Conservation (phyloP, 441 rosid species). For the Arabidopsis hybrid region DNA sequence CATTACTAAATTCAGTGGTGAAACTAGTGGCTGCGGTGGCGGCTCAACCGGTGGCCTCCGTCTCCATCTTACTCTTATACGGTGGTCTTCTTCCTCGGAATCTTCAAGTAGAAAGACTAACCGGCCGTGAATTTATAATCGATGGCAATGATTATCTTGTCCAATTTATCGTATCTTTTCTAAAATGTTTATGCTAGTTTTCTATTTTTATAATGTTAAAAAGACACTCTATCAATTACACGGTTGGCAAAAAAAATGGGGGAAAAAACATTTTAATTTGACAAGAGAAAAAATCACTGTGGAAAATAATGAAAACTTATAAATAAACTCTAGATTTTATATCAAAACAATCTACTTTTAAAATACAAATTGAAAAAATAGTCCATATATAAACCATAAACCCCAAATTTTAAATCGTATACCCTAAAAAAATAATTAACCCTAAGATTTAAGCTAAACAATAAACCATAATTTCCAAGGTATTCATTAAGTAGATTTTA, state of each 20-base stretch:
- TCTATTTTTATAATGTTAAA: not conserved
- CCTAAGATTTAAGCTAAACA: not conserved
- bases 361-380: not conserved
- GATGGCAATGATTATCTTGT: slow-evolving; percentile 28
- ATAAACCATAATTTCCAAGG: not conserved
- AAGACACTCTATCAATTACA: not conserved
- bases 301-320: too few species aligned
- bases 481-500: not conserved
- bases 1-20: slow-evolving; percentile 20
- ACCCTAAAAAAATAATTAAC: not conserved
- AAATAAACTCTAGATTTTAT: not conserved
- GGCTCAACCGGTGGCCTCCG: slow-evolving; percentile 39
- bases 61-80: slow-evolving; percentile 26
- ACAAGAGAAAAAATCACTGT: too few species aligned
- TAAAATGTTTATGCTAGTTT: slow-evolving; percentile 35
- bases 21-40: slow-evolving; percentile 12
- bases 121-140: slow-evolving; percentile 14
- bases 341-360: not conserved
- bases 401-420: too few species aligned
- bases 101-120: slow-evolving; percentile 33
- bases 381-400: not conserved
- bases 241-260: not conserved
- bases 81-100: slow-evolving; percentile 36
- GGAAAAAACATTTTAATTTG: not conserved
- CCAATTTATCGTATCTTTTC: slow-evolving; percentile 17